A percentile compares a stretch with the other conserved stretches of the same genome.
phyloP scores from a whole-genome alignment of 164 flowering plant species.

The Cinnamomum micranthum region DNA sequence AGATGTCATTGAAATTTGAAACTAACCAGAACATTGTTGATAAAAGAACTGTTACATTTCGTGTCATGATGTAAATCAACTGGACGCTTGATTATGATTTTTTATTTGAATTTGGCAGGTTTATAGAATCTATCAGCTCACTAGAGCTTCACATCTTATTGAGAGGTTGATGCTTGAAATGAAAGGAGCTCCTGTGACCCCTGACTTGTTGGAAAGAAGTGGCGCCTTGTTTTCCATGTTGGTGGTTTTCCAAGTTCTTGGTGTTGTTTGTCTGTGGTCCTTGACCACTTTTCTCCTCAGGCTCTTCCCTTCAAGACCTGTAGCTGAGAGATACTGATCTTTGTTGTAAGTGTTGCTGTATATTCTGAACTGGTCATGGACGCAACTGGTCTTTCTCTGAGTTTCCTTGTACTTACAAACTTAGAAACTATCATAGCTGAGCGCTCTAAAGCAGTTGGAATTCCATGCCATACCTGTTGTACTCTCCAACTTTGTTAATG shows the following conservation, averaged over 20 bases:
- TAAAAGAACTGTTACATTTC: neutral
- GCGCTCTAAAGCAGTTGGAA: too few relatives aligned
- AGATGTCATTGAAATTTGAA: neutral
- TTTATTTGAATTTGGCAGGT: slow-evolving; percentile 42
- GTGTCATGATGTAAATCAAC: neutral
- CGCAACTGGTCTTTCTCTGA: too few relatives aligned
- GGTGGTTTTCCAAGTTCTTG: slow-evolving; percentile 59
- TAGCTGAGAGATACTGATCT: slow-evolving; percentile 62
- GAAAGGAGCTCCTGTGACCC: slow-evolving; percentile 39
- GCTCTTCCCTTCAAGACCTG: slow-evolving; percentile 93
- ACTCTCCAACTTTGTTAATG: too few relatives aligned
- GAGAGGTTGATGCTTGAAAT: slow-evolving; percentile 52
- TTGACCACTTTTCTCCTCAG: slow-evolving; percentile 76
- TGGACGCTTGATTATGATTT: neutral
- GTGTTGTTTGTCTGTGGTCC: slow-evolving; percentile 84
- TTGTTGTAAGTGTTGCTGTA: slow-evolving; percentile 16
- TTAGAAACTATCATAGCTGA: too few relatives aligned
- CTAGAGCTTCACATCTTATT: slow-evolving; percentile 55
- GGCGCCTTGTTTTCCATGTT: slow-evolving; percentile 53
- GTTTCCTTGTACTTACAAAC: too few relatives aligned
- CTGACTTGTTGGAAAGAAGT: slow-evolving; percentile 42
- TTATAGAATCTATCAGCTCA: slow-evolving; percentile 76
- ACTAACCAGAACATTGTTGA: neutral
- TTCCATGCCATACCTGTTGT: too few relatives aligned
- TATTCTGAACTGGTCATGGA: slow-evolving; percentile 3